A percentile compares a stretch with the other conserved stretches of the same genome.
Evolutionary conservation across 805 yeast genomes (phyloP).

Genomic region (Yamadazyma takamatsuzukensis): DNA sequence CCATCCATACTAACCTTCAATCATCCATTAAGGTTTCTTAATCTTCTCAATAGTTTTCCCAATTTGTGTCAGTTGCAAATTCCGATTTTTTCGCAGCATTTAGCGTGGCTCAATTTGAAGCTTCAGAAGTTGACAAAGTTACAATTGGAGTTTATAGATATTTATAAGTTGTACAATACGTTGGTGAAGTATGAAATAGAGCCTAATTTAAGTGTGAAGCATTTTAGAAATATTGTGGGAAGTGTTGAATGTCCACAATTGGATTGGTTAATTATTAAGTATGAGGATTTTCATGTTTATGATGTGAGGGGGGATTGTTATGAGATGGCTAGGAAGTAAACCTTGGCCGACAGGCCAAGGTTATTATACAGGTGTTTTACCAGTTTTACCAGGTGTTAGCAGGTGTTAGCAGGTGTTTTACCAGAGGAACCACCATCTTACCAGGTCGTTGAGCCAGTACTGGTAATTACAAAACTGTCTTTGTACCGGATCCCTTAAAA

Average conservation of each 20-base stretch:
- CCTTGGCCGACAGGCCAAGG: too few relatives aligned
- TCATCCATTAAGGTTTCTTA: conserved; percentile 3
- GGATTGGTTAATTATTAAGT: conserved; percentile 6
- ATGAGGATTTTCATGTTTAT: conserved; percentile 7
- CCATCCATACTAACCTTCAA: conserved; percentile 2
- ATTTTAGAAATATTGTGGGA: conserved; percentile 4
- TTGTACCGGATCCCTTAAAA: too few relatives aligned
- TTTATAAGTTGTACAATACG: conserved; percentile 9
- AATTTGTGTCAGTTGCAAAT: conserved; percentile 6
- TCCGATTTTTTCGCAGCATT: conserved; percentile 8
- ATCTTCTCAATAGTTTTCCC: conserved; percentile 4
- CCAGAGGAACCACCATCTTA: too few relatives aligned
- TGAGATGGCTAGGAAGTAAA: too few relatives aligned
- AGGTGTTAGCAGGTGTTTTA: too few relatives aligned
- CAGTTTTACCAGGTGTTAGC: too few relatives aligned
- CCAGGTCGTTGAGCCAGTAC: too few relatives aligned
- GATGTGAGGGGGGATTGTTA: too few relatives aligned
- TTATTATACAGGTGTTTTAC: too few relatives aligned
- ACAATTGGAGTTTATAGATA: conserved; percentile 11
- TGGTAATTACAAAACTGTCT: too few relatives aligned
- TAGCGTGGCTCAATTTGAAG: conserved; percentile 2
- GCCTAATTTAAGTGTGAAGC: conserved; percentile 2
- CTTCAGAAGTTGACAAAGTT: conserved; percentile 5
- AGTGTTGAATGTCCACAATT: conserved; percentile 2
- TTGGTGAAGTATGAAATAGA: conserved; percentile 5